phyloP scores from a whole-genome alignment of 2,329 filamentous ascomycete genomes.

The Claviceps sp. region DNA sequence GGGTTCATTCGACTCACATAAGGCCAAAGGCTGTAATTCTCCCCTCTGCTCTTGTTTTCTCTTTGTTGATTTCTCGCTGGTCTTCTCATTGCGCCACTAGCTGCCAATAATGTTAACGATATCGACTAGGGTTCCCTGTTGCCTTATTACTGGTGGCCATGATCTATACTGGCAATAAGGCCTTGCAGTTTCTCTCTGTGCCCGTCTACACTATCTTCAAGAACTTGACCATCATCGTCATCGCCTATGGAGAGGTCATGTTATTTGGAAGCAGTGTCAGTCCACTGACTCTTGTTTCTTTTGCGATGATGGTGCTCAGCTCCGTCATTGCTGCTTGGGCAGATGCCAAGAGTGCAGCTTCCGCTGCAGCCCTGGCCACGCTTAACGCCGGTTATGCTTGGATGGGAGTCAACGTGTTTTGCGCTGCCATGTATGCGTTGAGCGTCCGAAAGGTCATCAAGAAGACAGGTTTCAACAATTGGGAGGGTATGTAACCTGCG shows the following conservation, averaged over 20 bases:
- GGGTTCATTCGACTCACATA: slow-evolving; percentile 70
- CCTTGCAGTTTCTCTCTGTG: slow-evolving; percentile 89
- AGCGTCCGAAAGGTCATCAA: slow-evolving; percentile 98
- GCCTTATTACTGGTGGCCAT: slow-evolving; percentile 92
- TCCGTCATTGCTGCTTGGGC: slow-evolving; percentile 94
- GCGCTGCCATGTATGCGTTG: slow-evolving; percentile 78
- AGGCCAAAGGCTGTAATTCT: slow-evolving; percentile 77
- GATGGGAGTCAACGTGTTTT: slow-evolving; percentile 96
- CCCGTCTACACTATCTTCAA: slow-evolving; percentile 99
- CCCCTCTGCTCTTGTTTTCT: not conserved
- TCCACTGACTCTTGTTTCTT: slow-evolving; percentile 80
- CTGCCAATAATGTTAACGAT: not conserved
- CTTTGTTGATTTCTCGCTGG: not conserved
- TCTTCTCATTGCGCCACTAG: not conserved
- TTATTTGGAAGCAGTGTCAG: slow-evolving; percentile 95
- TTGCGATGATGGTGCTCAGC: slow-evolving; percentile 91
- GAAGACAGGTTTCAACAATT: slow-evolving; percentile 99
- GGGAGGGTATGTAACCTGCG: slow-evolving; percentile 59
- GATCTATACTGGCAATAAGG: slow-evolving; percentile 97
- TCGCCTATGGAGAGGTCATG: slow-evolving; percentile 93
- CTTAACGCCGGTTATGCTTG: slow-evolving; percentile 91
- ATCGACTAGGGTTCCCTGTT: slow-evolving; percentile 72
- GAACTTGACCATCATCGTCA: slow-evolving; percentile 97
- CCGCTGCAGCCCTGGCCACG: slow-evolving; percentile 61
- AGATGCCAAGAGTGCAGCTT: slow-evolving; percentile 61